Evolutionary conservation across 73 alveolate genomes (phyloP).

Genomic region (Paramecium pentaurelia): DNA sequence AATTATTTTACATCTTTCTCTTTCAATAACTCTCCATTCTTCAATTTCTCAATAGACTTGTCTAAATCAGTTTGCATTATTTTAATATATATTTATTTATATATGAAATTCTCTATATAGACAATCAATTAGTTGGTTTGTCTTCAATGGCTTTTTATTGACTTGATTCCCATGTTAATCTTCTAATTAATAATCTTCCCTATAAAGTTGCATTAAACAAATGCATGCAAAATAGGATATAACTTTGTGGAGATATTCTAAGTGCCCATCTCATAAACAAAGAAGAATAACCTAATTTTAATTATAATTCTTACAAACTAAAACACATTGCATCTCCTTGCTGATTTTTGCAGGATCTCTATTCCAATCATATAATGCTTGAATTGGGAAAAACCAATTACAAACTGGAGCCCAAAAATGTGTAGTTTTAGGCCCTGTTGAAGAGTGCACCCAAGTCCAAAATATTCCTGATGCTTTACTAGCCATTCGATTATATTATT

Average conservation of each 20-base stretch:
- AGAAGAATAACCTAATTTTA: conserved; percentile 17
- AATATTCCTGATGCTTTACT: background rate
- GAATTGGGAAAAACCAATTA: conserved; percentile 50
- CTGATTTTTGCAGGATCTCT: conserved; percentile 56
- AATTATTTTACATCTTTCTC: conserved; percentile 55
- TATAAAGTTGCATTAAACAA: conserved; percentile 27
- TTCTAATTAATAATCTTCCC: conserved; percentile 53
- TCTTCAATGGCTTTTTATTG: background rate
- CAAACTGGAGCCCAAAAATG: conserved; percentile 62
- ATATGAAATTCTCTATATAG: background rate
- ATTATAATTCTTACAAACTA: background rate
- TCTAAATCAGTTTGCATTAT: conserved; percentile 47
- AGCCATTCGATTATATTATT: conserved; percentile 17
- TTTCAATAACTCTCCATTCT: conserved; percentile 54
- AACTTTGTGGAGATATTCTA: conserved; percentile 52
- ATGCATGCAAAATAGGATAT: conserved; percentile 53
- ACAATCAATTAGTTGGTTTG: conserved; percentile 17
- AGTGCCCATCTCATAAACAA: conserved; percentile 58
- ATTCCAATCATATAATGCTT: conserved; percentile 61
- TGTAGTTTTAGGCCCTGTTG: conserved; percentile 62
- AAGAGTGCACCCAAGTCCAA: conserved; percentile 44
- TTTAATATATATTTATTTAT: background rate
- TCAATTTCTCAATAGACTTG: conserved; percentile 43
- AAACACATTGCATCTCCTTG: conserved; percentile 52
- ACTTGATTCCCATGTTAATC: conserved; percentile 44